Evolutionary conservation across 805 yeast genomes (phyloP).

Genomic region (Geotrichum ghanense): DNA sequence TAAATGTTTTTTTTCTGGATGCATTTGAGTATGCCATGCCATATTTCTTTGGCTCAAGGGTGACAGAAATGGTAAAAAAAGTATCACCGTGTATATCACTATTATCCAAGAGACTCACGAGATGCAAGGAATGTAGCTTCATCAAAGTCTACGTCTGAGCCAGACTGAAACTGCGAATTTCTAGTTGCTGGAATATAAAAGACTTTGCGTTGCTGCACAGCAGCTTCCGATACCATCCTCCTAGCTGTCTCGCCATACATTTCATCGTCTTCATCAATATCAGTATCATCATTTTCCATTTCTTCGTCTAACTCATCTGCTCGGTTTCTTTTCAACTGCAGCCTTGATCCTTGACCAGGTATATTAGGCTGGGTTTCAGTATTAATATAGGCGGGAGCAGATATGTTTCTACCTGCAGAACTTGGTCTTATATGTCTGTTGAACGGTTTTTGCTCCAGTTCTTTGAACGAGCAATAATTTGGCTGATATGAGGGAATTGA

Average conservation of each 20-base stretch:
- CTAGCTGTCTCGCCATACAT: background rate
- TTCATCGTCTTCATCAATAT: conserved; percentile 1
- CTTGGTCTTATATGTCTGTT: background rate
- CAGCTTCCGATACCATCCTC: background rate
- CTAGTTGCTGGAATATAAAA: background rate
- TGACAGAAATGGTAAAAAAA: too few species aligned
- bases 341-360: background rate
- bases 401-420: background rate
- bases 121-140: background rate
- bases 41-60: too few species aligned
- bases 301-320: too few species aligned
- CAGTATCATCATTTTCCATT: background rate
- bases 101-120: background rate
- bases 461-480: background rate
- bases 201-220: background rate
- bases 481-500: conserved; percentile 20
- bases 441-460: background rate
- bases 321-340: background rate
- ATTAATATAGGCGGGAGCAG: background rate
- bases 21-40: too few species aligned
- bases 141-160: background rate
- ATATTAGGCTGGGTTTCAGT: background rate
- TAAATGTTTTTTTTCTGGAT: too few species aligned
- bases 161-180: background rate
- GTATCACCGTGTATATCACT: too few species aligned